These are phyloP conservation scores for Saccharomycopsis crataegensis DNA, from an alignment of 1,139 yeast genomes.

Conservation along the genomic window DNA sequence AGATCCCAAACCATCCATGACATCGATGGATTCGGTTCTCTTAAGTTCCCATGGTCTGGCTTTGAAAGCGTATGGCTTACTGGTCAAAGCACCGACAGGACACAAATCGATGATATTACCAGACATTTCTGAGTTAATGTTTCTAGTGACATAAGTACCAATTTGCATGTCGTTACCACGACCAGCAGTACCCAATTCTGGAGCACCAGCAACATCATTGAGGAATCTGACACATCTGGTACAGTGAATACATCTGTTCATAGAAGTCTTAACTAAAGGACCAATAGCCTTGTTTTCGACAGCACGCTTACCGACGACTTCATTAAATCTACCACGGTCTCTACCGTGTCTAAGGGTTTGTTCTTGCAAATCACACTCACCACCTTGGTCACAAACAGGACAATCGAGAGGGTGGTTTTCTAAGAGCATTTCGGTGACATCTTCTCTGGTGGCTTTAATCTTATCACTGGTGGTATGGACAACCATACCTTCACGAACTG, in stretches of 20 bases:
- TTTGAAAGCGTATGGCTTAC: slow-evolving; percentile 84
- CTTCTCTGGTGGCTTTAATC: slow-evolving; percentile 80
- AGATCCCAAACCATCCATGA: slow-evolving; percentile 77
- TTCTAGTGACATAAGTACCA: slow-evolving; percentile 83
- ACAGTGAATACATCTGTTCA: slow-evolving; percentile 93
- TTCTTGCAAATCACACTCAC: slow-evolving; percentile 90
- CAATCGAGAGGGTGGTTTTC: slow-evolving; percentile 91
- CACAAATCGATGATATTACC: slow-evolving; percentile 86
- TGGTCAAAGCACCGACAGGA: slow-evolving; percentile 89
- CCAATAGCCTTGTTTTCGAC: slow-evolving; percentile 89
- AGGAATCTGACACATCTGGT: slow-evolving; percentile 87
- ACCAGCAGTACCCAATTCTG: slow-evolving; percentile 83
- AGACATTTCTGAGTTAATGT: slow-evolving; percentile 77
- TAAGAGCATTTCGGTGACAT: slow-evolving; percentile 82
- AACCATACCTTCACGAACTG: slow-evolving; percentile 85
- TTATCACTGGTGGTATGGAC: slow-evolving; percentile 76
- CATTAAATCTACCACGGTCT: slow-evolving; percentile 80
- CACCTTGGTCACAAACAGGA: slow-evolving; percentile 93
- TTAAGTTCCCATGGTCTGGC: slow-evolving; percentile 94
- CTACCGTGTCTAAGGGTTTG: slow-evolving; percentile 79
- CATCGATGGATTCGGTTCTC: slow-evolving; percentile 84
- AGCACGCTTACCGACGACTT: slow-evolving; percentile 80
- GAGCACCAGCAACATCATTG: slow-evolving; percentile 90
- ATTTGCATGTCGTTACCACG: slow-evolving; percentile 91
- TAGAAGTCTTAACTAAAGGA: slow-evolving; percentile 81